A percentile compares a stretch with the other conserved stretches of the same genome.
phyloP scores from a whole-genome alignment of 345 rosid species.

The Eucalyptus sp. region DNA sequence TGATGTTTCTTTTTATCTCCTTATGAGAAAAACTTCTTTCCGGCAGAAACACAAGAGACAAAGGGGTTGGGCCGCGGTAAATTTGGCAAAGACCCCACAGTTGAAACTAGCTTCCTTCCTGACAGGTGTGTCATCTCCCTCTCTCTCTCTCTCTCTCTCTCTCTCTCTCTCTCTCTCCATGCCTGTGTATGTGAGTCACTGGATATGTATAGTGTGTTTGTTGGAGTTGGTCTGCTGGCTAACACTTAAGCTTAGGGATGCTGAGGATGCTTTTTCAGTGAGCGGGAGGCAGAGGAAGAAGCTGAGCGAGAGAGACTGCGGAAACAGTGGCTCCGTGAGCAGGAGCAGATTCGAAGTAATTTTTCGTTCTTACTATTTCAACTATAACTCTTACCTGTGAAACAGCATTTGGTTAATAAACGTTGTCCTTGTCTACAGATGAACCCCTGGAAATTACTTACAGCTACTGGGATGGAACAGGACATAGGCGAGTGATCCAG shows the following conservation, averaged over 20 bases:
- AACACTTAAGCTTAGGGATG: conserved; percentile 52
- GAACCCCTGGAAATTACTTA: conserved; percentile 96
- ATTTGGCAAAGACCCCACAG: conserved; percentile 93
- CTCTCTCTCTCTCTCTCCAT: background rate
- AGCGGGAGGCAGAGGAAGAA: conserved; percentile 98
- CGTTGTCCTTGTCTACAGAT: conserved; percentile 22
- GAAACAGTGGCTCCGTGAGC: conserved; percentile 81
- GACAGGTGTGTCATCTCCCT: conserved; percentile 72
- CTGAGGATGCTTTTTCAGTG: conserved; percentile 92
- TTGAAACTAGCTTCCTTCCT: conserved; percentile 94
- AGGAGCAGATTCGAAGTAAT: conserved; percentile 85
- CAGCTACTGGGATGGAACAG: conserved; percentile 99
- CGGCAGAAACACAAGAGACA: conserved; percentile 23
- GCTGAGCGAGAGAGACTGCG: conserved; percentile 96
- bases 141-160: background rate
- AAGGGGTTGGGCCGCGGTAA: conserved; percentile 34
- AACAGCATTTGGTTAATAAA: background rate
- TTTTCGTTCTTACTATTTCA: background rate
- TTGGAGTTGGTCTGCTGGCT: conserved; percentile 12
- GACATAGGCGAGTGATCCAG: conserved; percentile 90
- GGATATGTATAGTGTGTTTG: background rate
- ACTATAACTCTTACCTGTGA: background rate
- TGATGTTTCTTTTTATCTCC: background rate
- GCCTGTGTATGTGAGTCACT: background rate
- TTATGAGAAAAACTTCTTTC: background rate